Percentiles rank a stretch among this genome's conserved stretches.
These are phyloP conservation scores for Pyrenophora tritici-repentis DNA, from an alignment of 2,329 filamentous ascomycete species.

Conservation along the genomic window DNA sequence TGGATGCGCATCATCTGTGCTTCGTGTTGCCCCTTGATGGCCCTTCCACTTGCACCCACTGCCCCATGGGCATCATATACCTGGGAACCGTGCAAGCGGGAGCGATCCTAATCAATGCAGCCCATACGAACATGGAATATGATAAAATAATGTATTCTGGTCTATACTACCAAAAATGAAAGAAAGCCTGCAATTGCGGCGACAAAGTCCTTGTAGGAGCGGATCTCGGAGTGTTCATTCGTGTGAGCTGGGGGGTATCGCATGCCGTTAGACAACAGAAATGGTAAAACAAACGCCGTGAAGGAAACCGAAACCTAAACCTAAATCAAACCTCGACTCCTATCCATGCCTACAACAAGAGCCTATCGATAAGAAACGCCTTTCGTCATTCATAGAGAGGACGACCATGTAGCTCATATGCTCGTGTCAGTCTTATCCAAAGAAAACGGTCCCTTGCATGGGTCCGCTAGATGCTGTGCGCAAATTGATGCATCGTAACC, in stretches of 20 bases:
- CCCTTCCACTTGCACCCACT: too few relatives aligned
- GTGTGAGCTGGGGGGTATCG: conserved; percentile 21
- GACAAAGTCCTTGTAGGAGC: conserved; percentile 13
- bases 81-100: too few relatives aligned
- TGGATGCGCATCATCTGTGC: too few relatives aligned
- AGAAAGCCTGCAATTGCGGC: conserved; percentile 14
- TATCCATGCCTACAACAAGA: conserved; percentile 27
- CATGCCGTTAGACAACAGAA: conserved; percentile 11
- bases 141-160: conserved; percentile 11
- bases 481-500: conserved; percentile 27
- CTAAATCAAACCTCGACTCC: conserved; percentile 17
- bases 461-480: conserved; percentile 28
- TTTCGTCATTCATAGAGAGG: conserved; percentile 34
- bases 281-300: conserved; percentile 20
- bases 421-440: conserved; percentile 28
- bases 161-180: conserved; percentile 14
- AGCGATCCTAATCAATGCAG: not conserved
- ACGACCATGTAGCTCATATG: conserved; percentile 18
- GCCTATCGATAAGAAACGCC: conserved; percentile 29
- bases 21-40: too few relatives aligned
- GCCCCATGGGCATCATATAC: too few relatives aligned
- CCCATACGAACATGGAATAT: not conserved
- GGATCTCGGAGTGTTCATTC: conserved; percentile 12
- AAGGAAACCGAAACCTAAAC: conserved; percentile 14
- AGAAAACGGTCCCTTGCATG: conserved; percentile 24